Evolutionary conservation across 2,329 filamentous ascomycete species (phyloP), one percentile per base, ranked within the genome.

Genomic region (Aureobasidium sp.): DNA sequence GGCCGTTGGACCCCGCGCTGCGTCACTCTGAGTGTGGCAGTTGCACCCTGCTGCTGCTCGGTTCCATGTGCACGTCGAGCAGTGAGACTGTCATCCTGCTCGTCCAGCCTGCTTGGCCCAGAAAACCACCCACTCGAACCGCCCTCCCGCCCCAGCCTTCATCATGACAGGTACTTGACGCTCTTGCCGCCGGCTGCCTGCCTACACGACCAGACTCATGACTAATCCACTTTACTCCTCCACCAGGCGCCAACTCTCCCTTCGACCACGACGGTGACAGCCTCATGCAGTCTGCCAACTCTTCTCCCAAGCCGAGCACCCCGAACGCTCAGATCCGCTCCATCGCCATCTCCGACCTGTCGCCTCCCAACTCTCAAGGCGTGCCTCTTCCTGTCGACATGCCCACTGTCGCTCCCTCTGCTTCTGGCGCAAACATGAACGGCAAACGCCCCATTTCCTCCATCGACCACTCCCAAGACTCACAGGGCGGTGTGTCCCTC

Each of bases 241-340:
- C 23, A 43, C 45, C 42, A 49, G 60, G 19, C 54, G 47, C 60
- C 35, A 29, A 59, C 55, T 57, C 54, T 29, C 31, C 54, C 54
- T 59, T 59, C 17, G 80, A 83, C 67, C 70, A 67, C 65, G 80
- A 82, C 69, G 79, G 79, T 46, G 81, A 83, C 72, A 81, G 78
- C 31, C 79, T 78, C 62, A 83, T 83, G 81, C 75, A 78, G 63
- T 75, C 75, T 15, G 70, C 72, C 27, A 73, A 73, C 54, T 71
- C 71, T 42, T 71, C 72, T 45, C 70, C 73, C 50, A 69, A 63
- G 75, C 45, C 74, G 73, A 61, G 80, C 75, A 40, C 77, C 75
- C 31, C 61, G 31, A 43, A 42, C 62, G 64, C 67, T 66, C 64
- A 66, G 63, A 62, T 68, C 67, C 57, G 65, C 69, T 65, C 64